These are phyloP conservation scores for Ensete glaucum DNA, from an alignment of 176 grass and related monocot genomes.

Conservation along the genomic window DNA sequence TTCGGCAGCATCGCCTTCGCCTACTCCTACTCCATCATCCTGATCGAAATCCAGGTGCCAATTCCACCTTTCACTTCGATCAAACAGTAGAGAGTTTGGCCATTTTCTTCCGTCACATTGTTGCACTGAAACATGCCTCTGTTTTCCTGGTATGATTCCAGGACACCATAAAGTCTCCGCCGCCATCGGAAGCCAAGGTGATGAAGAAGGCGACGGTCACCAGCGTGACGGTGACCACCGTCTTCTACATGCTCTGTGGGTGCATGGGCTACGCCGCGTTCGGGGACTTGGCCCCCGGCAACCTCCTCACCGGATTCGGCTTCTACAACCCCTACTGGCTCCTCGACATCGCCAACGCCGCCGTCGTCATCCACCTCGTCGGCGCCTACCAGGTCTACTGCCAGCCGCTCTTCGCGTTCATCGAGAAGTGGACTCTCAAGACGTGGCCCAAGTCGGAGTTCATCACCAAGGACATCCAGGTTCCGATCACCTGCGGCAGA, in stretches of 20 bases:
- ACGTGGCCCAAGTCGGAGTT: constrained; percentile 44
- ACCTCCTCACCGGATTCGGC: constrained; percentile 44
- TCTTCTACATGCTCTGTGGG: constrained; percentile 51
- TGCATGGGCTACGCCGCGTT: constrained; percentile 54
- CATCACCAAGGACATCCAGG: constrained; percentile 42
- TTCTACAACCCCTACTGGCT: constrained; percentile 53
- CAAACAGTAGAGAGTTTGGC: no score
- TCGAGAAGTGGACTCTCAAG: constrained; percentile 73
- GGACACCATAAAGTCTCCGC: constrained; percentile 37
- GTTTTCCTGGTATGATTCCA: neutral
- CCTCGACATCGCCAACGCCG: constrained; percentile 40
- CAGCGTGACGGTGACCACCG: constrained; percentile 31
- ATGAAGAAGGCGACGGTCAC: constrained; percentile 37
- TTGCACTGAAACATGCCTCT: neutral
- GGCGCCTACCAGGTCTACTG: constrained; percentile 69
- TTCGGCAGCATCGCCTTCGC: constrained; percentile 98
- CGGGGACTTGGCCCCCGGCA: constrained; percentile 34
- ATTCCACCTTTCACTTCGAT: neutral
- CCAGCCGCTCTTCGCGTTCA: constrained; percentile 85
- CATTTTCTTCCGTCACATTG: no score
- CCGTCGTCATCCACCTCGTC: constrained; percentile 49
- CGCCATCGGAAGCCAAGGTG: constrained; percentile 41
- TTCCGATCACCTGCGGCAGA: constrained; percentile 29
- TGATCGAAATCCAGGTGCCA: constrained; percentile 83
- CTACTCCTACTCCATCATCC: constrained; percentile 96